These are phyloP conservation scores for Lachnellula arida DNA, from an alignment of 2,329 filamentous ascomycete genomes.

Conservation along the genomic window DNA sequence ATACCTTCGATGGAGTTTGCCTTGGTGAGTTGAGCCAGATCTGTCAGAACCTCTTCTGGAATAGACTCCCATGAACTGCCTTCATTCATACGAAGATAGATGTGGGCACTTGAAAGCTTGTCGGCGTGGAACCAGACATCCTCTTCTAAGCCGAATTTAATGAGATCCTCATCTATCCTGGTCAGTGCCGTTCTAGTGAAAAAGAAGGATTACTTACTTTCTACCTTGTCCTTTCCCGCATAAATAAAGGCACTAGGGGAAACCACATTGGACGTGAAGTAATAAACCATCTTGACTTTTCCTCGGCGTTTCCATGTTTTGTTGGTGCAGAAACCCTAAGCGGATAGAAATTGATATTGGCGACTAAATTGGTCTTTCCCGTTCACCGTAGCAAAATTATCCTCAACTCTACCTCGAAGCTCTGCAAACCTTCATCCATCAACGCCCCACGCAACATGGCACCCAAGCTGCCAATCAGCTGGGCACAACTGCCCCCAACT, in stretches of 20 bases:
- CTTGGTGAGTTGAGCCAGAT: constrained; percentile 96
- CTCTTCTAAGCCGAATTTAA: constrained; percentile 89
- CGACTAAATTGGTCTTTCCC: constrained; percentile 11
- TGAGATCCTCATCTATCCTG: constrained; percentile 82
- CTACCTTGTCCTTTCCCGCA: constrained; percentile 97
- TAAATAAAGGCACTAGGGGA: constrained; percentile 84
- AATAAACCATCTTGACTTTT: constrained; percentile 73
- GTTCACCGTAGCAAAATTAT: constrained; percentile 24
- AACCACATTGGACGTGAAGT: constrained; percentile 84
- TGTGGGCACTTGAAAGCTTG: constrained; percentile 93
- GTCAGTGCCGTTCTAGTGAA: constrained; percentile 4
- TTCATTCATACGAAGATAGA: constrained; percentile 82
- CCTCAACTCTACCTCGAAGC: constrained; percentile 1
- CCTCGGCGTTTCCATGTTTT: constrained; percentile 21
- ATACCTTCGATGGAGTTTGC: constrained; percentile 95
- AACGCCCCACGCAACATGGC: constrained; percentile 29
- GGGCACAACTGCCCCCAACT: constrained; percentile 27
- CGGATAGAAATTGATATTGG: constrained; percentile 29
- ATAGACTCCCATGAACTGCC: constrained; percentile 82
- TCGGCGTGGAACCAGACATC: constrained; percentile 99
- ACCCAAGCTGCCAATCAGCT: constrained; percentile 33
- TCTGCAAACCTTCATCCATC: neutral
- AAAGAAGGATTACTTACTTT: constrained; percentile 57
- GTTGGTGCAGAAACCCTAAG: neutral
- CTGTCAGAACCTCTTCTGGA: constrained; percentile 66